Evolutionary conservation across 2,329 filamentous ascomycete genomes (phyloP), one percentile per base, ranked within the genome.

Genomic region (Curvularia spicifera): DNA sequence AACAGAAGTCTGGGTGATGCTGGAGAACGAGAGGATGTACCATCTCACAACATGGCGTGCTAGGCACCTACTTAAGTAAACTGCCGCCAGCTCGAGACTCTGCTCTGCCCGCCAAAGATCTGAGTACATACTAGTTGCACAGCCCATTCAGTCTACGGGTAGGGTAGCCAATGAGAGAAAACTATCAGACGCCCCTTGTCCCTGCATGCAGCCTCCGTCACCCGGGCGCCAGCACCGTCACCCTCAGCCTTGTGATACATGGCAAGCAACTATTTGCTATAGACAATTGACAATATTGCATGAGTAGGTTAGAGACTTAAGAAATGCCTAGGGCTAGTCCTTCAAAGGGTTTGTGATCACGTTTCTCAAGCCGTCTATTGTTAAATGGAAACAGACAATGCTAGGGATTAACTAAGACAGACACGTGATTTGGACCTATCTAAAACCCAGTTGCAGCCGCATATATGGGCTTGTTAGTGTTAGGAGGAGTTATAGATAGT

Each of bases 91-190:
- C 9, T 42, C 20, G 39, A 47, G 9, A 28, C 29, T 47, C 3
- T 33, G n/a, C 15, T 59, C 58, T 33, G 60, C 60, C 20, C 20
- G 13, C 35, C 15, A 15, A 37, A 4, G 7, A 37, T 7, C 35
- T 9, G 7, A 15, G 2, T 18, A 5, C 15, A 18, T 12, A 37
- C 1, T 3, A 7, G 5, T 5, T 3, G 18, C 35, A 37, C n/a
- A 37, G 35, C 35, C 15, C 5, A 3, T 18, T 37, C 7, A 37
- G 35, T 18, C 15, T 6, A 18, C 35, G 4, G 13, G 35, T 37
- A 15, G 6, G 35, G 5, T 15, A 18, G n/a, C 35, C 35, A 37
- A 37, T 18, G 13, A 37, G 33, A 37, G 35, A 2, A 12, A 18
- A 37, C 13, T 13, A 8, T 18, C 15, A 18, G 5, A 8, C 15